Base-by-base conservation (phyloP, 768 basidiomycete genomes). In the Scleroderma citrinum region DNA sequence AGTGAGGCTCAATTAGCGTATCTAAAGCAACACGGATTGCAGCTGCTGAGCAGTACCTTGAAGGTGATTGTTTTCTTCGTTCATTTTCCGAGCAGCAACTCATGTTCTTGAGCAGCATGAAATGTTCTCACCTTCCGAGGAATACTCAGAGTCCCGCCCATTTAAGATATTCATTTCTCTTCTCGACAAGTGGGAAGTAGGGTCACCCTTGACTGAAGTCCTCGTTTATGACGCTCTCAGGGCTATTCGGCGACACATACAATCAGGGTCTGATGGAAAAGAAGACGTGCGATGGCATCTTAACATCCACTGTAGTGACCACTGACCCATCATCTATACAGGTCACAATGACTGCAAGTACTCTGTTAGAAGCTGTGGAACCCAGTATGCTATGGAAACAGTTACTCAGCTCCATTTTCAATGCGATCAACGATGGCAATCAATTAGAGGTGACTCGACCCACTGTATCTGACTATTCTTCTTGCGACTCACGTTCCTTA, bases 131-230 rank as follows among this genome's bases (percentile, higher is more conserved):
- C 83, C 84, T 2, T 82, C 82, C 2, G 75, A 77, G 44, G 82
- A 83, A 49, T 92, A 91, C 55, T 73, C 85, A 1, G 83, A 85
- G 52, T 86, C 87, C 3, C 73, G 90, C 21, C 92, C 96, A 0
- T 98, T 93, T 78, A 95, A 94, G 68, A 87, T 98, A 30, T 94
- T 96, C 65, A 85, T 98, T 20, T 94, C 92, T 1, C 67, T 98
- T 16, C 71, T 97, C 56, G 96, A 99, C 66, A 96, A 96, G 65
- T 97, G 92, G 89, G 96, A 98, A 64, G 85, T 98, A 39, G 95
- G 95, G 5, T 80, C 78, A 7, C 74, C 78, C 0, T 66, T 99
- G 23, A 92, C 92, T 0, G 85, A 92, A 35, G 74, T 72, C 6
- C 69, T 97, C 45, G 80, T 89, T 11, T 81, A 87, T 56, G 89